Base-by-base conservation (phyloP, 2,329 filamentous ascomycete genomes). In the Plectosphaerella sp. region DNA sequence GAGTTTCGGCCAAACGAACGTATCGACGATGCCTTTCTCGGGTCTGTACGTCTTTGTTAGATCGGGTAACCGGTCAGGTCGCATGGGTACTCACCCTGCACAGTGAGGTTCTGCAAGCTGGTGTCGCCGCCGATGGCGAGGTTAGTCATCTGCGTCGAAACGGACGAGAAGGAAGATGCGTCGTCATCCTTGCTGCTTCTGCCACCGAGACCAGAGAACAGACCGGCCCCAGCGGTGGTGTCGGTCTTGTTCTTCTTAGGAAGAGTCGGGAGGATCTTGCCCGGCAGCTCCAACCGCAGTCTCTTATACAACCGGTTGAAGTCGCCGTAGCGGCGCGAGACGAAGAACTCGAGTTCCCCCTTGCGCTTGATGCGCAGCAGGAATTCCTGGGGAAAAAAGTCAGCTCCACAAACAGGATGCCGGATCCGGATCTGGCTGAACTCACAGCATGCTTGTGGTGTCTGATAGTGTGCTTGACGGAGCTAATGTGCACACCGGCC, bases 221-320 rank as follows among this genome's bases (percentile, higher is more conserved):
- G 66, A 24, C 75, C 76, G 1, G 82, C 77, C 2, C 41, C 41
- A 7, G 88, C 75, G 3, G 86, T 85, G 2, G 85, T 86, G 58
- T 86, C 86, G 18, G 86, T 82, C 69, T 93, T 96, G 69, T 97
- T 97, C 80, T 97, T 97, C 65, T 87, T 87, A 1, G 94, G 94
- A 48, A 97, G 73, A 1, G 91, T 83, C 11, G 92, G 89, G 3
- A 99, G 77, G 6, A 96, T 82, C 63, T 95, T 96, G 16, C 94
- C 94, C 0, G 94, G 94, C 50, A 97, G 77, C 69, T 99, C 94
- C 12, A 86, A 83, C 36, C 89, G 85, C 54, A 99, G 70, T 57
- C 81, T 81, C 69, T 88, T 93, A 67, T 95, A 86, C 54, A 99
- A 77, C 58, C 82, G 84, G 24, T 75, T 79, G 65, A 99, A 99